Conservation (phyloP, 2,329 filamentous ascomycete genomes). For the Chrysoporthe puriensis region DNA sequence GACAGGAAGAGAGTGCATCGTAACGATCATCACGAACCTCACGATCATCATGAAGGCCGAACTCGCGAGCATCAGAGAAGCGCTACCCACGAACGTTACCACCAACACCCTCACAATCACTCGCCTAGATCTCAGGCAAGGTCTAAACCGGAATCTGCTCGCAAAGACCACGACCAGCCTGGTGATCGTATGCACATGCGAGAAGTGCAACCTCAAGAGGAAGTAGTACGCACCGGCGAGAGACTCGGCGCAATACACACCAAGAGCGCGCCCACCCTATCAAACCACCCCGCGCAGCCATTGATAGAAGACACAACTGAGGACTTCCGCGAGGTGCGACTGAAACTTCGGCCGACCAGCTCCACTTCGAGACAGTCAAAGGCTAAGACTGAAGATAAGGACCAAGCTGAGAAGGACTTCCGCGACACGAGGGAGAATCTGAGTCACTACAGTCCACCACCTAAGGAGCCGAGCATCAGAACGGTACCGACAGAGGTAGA, state of each 20-base stretch:
- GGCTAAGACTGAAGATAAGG: background rate
- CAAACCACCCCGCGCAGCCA: background rate
- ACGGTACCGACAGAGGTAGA: background rate
- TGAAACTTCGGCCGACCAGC: constrained; percentile 12
- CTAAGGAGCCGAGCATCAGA: background rate
- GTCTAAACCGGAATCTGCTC: background rate
- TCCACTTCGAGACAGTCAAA: constrained; percentile 3
- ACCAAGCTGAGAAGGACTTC: background rate
- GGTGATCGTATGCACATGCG: background rate
- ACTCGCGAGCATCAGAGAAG: background rate
- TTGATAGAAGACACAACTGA: constrained; percentile 2
- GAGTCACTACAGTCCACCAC: constrained; percentile 4
- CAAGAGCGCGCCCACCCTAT: background rate
- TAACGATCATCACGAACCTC: background rate
- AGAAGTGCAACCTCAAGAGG: background rate
- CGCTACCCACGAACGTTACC: constrained; percentile 17
- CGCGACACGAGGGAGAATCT: constrained; percentile 9
- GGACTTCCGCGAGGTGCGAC: constrained; percentile 9
- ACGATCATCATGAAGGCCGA: background rate
- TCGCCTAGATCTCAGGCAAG: constrained; percentile 9
- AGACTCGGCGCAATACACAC: constrained; percentile 8
- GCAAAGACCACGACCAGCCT: background rate
- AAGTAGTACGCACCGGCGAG: background rate
- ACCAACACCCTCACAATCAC: constrained; percentile 21
- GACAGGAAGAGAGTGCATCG: background rate